Evolutionary conservation across 768 basidiomycete genomes (phyloP).

Genomic region (Termitomyces sp.): DNA sequence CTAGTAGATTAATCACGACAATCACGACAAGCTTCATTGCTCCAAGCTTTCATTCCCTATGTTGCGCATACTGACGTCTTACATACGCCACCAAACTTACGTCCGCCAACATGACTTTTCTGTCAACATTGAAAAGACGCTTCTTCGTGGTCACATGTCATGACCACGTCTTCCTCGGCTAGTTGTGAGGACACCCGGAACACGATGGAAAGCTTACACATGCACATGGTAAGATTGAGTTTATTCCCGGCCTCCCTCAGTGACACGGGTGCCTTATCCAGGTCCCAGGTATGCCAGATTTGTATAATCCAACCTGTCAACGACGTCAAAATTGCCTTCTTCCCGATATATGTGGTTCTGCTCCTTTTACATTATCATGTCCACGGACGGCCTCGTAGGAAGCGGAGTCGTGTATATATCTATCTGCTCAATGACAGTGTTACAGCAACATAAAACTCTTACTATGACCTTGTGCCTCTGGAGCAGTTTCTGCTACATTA

Average conservation of each 20-base stretch:
- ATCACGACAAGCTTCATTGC: neutral
- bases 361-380: slow-evolving; percentile 2
- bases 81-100: slow-evolving; percentile 4
- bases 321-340: slow-evolving; percentile 2
- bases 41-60: neutral
- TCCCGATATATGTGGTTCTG: slow-evolving; percentile 6
- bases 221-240: slow-evolving; percentile 5
- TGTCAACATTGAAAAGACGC: neutral
- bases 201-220: neutral
- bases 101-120: neutral
- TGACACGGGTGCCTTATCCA: slow-evolving; percentile 5
- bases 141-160: no score
- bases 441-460: neutral
- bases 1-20: neutral
- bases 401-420: slow-evolving; percentile 4
- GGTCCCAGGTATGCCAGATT: slow-evolving; percentile 4
- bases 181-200: neutral
- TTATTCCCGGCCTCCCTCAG: slow-evolving; percentile 6
- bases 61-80: neutral
- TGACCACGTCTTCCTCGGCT: neutral
- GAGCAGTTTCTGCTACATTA: neutral
- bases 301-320: slow-evolving; percentile 3
- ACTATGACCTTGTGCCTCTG: neutral
- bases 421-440: neutral
- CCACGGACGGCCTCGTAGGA: slow-evolving; percentile 10